Conservation (phyloP, 2,329 filamentous ascomycete genomes). For the Capronia americana region DNA sequence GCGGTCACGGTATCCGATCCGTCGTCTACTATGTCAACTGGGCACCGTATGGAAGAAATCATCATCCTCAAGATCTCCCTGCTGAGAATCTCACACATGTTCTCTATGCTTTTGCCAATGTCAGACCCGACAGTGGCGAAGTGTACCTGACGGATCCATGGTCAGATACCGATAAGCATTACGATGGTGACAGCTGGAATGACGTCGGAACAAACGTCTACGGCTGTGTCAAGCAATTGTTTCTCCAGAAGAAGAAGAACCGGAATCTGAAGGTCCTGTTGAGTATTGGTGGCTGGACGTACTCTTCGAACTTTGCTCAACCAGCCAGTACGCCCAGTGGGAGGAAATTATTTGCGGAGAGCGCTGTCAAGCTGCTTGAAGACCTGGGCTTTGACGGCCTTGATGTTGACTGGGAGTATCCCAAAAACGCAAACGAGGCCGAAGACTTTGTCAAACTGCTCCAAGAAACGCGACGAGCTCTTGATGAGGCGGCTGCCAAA, state of each 20-base stretch:
- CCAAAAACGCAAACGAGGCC: slow-evolving; percentile 50
- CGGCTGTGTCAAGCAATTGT: slow-evolving; percentile 79
- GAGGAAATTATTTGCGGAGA: slow-evolving; percentile 70
- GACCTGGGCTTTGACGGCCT: slow-evolving; percentile 73
- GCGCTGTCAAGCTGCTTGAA: slow-evolving; percentile 76
- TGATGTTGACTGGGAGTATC: slow-evolving; percentile 59
- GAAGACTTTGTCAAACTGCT: slow-evolving; percentile 52
- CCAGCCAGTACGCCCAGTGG: slow-evolving; percentile 67
- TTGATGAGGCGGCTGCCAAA: slow-evolving; percentile 36
- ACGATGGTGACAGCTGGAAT: slow-evolving; percentile 69
- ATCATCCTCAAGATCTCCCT: slow-evolving; percentile 83
- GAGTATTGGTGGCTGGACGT: slow-evolving; percentile 83
- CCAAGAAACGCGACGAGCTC: slow-evolving; percentile 49
- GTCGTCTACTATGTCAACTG: slow-evolving; percentile 57
- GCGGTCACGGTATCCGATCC: slow-evolving; percentile 41
- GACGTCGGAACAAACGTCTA: slow-evolving; percentile 75
- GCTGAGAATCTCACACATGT: slow-evolving; percentile 84
- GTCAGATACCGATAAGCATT: slow-evolving; percentile 73
- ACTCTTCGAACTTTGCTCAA: slow-evolving; percentile 75
- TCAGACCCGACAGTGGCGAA: slow-evolving; percentile 78
- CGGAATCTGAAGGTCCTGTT: slow-evolving; percentile 79
- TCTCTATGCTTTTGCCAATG: slow-evolving; percentile 89
- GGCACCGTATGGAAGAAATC: slow-evolving; percentile 82
- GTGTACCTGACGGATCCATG: slow-evolving; percentile 75
- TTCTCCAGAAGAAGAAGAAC: slow-evolving; percentile 75